Evolutionary conservation across 495 filamentous ascomycete species (phyloP).

Genomic region (Penicillium desertorum): DNA sequence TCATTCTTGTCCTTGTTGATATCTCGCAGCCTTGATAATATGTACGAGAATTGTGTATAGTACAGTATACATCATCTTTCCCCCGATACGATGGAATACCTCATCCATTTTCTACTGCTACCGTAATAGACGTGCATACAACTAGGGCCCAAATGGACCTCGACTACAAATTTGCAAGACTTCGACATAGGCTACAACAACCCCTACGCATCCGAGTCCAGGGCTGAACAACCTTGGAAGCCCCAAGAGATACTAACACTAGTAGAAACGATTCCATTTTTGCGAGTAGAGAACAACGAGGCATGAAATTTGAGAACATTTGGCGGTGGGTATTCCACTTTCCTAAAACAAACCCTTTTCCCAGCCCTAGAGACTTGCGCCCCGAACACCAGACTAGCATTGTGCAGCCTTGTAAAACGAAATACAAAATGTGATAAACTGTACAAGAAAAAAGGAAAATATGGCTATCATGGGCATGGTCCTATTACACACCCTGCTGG

Average conservation of each 20-base stretch:
- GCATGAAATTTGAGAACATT: constrained; percentile 11
- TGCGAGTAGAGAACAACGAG: constrained; percentile 6
- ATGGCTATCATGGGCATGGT: constrained; percentile 14
- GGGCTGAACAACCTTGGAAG: not conserved
- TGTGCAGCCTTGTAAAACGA: constrained; percentile 9
- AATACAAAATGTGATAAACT: constrained; percentile 15
- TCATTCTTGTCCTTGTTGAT: constrained; percentile 1
- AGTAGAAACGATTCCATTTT: constrained; percentile 17
- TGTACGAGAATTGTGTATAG: not conserved
- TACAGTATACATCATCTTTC: not conserved
- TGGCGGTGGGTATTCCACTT: constrained; percentile 22
- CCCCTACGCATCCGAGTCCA: not conserved
- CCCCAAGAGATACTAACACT: not conserved
- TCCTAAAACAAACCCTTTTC: constrained; percentile 18
- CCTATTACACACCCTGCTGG: constrained; percentile 25
- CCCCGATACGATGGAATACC: not conserved
- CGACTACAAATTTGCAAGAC: not conserved
- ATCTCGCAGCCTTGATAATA: not conserved
- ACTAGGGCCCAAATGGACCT: not conserved
- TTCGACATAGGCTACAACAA: not conserved
- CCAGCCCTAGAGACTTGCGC: constrained; percentile 1
- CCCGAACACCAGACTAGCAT: constrained; percentile 23
- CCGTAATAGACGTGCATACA: not conserved
- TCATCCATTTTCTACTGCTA: not conserved
- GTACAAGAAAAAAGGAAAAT: constrained; percentile 20